phyloP scores from a whole-genome alignment of 2,329 filamentous ascomycete species.

The Xylariales sp. region DNA sequence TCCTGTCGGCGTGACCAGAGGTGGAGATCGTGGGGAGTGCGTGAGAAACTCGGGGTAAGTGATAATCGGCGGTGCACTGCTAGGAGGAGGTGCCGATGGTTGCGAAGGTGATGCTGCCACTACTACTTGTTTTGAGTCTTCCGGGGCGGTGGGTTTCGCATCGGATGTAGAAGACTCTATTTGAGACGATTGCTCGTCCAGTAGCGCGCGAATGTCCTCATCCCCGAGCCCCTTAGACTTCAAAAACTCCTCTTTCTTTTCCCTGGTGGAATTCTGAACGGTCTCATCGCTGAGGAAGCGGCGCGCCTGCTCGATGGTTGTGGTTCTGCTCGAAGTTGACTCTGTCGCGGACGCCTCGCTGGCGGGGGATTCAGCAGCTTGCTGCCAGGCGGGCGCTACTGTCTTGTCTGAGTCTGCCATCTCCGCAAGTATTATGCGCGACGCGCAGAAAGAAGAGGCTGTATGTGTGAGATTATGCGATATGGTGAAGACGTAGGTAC shows the following conservation, averaged over 20 bases:
- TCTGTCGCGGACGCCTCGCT: conserved; percentile 2
- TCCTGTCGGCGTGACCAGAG: conserved; percentile 56
- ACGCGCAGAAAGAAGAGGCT: too few relatives aligned
- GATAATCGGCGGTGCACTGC: conserved; percentile 56
- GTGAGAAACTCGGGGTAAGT: conserved; percentile 69
- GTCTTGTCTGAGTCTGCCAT: not conserved
- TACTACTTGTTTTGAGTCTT: not conserved
- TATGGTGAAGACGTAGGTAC: not conserved
- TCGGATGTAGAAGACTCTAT: conserved; percentile 1
- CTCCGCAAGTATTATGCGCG: too few relatives aligned
- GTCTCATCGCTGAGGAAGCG: conserved; percentile 72
- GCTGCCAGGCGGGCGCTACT: not conserved
- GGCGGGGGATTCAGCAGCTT: not conserved
- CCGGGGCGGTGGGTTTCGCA: not conserved
- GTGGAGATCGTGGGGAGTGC: conserved; percentile 49
- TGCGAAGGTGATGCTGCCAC: not conserved
- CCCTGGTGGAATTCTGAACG: conserved; percentile 63
- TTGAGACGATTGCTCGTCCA: conserved; percentile 30
- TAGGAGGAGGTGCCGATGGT: conserved; percentile 3
- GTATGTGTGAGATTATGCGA: too few relatives aligned
- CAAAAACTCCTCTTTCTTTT: conserved; percentile 74
- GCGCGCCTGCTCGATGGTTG: conserved; percentile 60
- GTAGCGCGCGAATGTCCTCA: conserved; percentile 63
- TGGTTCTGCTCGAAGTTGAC: conserved; percentile 13
- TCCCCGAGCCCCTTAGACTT: conserved; percentile 68